A percentile compares a stretch with the other conserved stretches of the same genome.
These are phyloP conservation scores for Davidsoniella eucalypti DNA, from an alignment of 2,329 filamentous ascomycete genomes.

Conservation along the genomic window DNA sequence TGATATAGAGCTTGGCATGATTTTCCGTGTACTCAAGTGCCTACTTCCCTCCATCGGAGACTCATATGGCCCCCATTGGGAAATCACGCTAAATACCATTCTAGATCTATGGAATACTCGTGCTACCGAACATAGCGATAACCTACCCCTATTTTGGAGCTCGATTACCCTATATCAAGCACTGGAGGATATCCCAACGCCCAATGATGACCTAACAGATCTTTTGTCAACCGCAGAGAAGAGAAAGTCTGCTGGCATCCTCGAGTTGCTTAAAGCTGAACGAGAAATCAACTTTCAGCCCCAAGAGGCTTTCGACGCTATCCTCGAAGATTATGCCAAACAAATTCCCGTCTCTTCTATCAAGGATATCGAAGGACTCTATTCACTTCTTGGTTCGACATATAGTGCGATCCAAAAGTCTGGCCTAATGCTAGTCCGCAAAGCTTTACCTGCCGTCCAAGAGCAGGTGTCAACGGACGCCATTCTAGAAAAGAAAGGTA, in stretches of 20 bases:
- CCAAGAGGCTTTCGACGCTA: too few relatives aligned
- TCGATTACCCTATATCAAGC: constrained; percentile 41
- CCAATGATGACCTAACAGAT: constrained; percentile 77
- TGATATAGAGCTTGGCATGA: constrained; percentile 29
- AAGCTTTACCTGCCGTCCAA: constrained; percentile 60
- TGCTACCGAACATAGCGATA: not conserved
- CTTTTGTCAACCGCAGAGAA: constrained; percentile 33
- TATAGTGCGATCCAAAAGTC: constrained; percentile 63
- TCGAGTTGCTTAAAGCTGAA: constrained; percentile 36
- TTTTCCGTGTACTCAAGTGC: constrained; percentile 38
- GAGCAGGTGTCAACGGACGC: constrained; percentile 68
- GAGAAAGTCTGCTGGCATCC: constrained; percentile 31
- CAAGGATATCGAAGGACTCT: too few relatives aligned
- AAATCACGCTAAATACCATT: constrained; percentile 38
- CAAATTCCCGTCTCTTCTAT: too few relatives aligned
- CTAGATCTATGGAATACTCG: not conserved
- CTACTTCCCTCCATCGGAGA: constrained; percentile 61
- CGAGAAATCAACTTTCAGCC: too few relatives aligned
- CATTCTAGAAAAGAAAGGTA: constrained; percentile 49
- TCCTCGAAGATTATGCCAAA: too few relatives aligned
- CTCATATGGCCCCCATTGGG: constrained; percentile 83
- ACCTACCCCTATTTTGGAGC: not conserved
- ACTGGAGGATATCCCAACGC: constrained; percentile 48
- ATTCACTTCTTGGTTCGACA: constrained; percentile 31
- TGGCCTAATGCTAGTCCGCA: constrained; percentile 65